Conservation (phyloP, 805 yeast species). For the Phaffomyces opuntiae region DNA sequence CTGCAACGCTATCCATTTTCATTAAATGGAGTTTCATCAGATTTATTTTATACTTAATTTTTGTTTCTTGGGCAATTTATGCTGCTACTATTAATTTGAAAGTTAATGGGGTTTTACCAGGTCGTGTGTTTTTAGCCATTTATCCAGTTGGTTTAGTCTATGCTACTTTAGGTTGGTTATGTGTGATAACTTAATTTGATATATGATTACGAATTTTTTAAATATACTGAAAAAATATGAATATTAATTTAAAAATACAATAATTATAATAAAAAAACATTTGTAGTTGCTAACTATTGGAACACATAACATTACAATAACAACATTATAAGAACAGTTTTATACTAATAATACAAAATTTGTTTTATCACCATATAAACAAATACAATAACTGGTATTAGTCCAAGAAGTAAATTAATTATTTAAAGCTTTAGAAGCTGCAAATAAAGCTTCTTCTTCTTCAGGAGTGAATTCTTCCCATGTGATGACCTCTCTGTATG, state of each 20-base stretch:
- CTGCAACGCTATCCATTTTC: slow-evolving; percentile 42
- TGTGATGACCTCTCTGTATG: slow-evolving; percentile 19
- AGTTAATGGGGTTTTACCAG: slow-evolving; percentile 56
- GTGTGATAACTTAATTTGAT: slow-evolving; percentile 43
- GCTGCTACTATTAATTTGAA: slow-evolving; percentile 56
- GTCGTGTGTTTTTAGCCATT: slow-evolving; percentile 53
- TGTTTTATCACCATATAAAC: neutral
- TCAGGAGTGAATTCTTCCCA: slow-evolving; percentile 13
- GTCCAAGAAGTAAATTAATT: neutral
- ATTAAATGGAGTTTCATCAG: slow-evolving; percentile 44
- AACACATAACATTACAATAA: neutral
- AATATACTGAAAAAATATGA: neutral
- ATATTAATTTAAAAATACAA: neutral
- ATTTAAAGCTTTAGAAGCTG: neutral
- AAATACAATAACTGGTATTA: neutral
- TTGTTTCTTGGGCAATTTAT: slow-evolving; percentile 57
- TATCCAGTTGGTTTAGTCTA: slow-evolving; percentile 63
- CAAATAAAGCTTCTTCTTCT: slow-evolving; percentile 6
- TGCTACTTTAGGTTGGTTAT: slow-evolving; percentile 58
- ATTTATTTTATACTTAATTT: slow-evolving; percentile 36
- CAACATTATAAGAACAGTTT: too few species aligned
- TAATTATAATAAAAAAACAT: neutral
- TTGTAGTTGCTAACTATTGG: too few species aligned
- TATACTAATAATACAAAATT: neutral
- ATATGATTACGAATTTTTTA: neutral